Conservation (phyloP, 2,329 filamentous ascomycete species). For the Acrocalymma vagum region DNA sequence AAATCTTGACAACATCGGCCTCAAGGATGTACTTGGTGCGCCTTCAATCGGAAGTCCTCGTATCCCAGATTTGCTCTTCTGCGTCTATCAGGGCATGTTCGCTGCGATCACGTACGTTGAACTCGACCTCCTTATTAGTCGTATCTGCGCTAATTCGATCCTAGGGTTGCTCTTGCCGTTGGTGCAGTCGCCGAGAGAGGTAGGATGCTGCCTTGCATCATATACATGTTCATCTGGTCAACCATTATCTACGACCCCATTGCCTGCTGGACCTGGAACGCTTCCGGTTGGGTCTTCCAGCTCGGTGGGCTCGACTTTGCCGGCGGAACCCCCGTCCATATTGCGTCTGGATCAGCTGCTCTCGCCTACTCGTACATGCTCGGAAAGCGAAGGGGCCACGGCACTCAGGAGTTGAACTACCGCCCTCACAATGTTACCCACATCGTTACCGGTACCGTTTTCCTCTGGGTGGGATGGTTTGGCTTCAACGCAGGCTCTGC, state of each 20-base stretch:
- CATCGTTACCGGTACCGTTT: slow-evolving; percentile 90
- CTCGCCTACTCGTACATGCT: slow-evolving; percentile 92
- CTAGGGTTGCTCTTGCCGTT: slow-evolving; percentile 79
- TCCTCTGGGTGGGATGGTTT: slow-evolving; percentile 96
- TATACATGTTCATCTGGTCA: slow-evolving; percentile 94
- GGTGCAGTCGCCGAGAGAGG: slow-evolving; percentile 88
- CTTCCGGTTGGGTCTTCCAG: slow-evolving; percentile 78
- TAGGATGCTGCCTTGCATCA: slow-evolving; percentile 84
- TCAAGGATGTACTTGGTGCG: slow-evolving; percentile 76
- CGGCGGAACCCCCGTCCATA: slow-evolving; percentile 90
- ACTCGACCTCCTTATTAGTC: not conserved
- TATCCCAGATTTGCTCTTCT: slow-evolving; percentile 85
- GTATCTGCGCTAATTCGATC: slow-evolving; percentile 4
- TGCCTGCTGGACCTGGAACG: slow-evolving; percentile 95
- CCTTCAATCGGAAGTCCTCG: slow-evolving; percentile 77
- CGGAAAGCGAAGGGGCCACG: slow-evolving; percentile 83
- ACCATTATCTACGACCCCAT: slow-evolving; percentile 92
- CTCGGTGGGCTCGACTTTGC: slow-evolving; percentile 89
- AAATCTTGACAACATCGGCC: slow-evolving; percentile 80
- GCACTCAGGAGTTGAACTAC: slow-evolving; percentile 88
- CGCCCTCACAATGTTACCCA: slow-evolving; percentile 93
- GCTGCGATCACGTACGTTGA: slow-evolving; percentile 85
- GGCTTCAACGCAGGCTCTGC: slow-evolving; percentile 92
- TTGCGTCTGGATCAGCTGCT: slow-evolving; percentile 81
- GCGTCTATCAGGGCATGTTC: slow-evolving; percentile 89